Percentiles rank a stretch among this genome's conserved stretches.
Evolutionary conservation across 108 stramenopile genomes (phyloP).

Genomic region (Asterionellopsis glacialis): DNA sequence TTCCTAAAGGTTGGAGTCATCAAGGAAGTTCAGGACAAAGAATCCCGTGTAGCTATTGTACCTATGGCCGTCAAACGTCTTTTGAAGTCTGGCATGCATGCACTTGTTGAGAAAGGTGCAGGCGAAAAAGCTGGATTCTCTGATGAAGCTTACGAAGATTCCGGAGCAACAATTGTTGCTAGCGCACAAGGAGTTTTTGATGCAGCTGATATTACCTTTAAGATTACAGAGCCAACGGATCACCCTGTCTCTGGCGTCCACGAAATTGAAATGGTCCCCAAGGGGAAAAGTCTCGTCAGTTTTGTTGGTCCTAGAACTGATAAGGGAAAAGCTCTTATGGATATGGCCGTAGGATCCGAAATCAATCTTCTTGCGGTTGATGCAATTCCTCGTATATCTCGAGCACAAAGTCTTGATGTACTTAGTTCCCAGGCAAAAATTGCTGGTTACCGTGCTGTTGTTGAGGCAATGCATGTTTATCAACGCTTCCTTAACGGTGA

Average conservation of each 20-base stretch:
- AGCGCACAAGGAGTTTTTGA: constrained; percentile 42
- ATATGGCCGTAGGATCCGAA: constrained; percentile 29
- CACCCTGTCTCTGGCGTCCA: constrained; percentile 50
- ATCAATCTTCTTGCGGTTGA: constrained; percentile 58
- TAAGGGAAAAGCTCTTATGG: constrained; percentile 48
- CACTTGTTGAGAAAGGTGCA: constrained; percentile 51
- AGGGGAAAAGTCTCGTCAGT: constrained; percentile 66
- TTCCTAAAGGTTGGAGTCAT: constrained; percentile 65
- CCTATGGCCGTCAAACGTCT: constrained; percentile 47
- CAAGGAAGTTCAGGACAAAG: constrained; percentile 53
- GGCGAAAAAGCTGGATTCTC: constrained; percentile 63
- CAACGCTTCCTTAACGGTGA: constrained; percentile 83
- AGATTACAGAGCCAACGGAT: constrained; percentile 56
- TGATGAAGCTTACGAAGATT: constrained; percentile 59
- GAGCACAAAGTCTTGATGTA: constrained; percentile 79
- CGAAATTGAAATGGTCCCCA: constrained; percentile 54
- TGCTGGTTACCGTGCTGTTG: constrained; percentile 87
- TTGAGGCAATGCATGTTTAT: constrained; percentile 77
- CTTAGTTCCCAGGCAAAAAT: constrained; percentile 86
- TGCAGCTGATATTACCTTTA: constrained; percentile 40
- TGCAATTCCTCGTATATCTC: constrained; percentile 70
- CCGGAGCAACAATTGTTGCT: constrained; percentile 58
- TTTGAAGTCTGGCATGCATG: constrained; percentile 43
- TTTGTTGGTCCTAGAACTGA: constrained; percentile 53
- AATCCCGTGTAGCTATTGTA: constrained; percentile 53